phyloP scores from a whole-genome alignment of 2,329 filamentous ascomycete species.

The Xylaria sp. region DNA sequence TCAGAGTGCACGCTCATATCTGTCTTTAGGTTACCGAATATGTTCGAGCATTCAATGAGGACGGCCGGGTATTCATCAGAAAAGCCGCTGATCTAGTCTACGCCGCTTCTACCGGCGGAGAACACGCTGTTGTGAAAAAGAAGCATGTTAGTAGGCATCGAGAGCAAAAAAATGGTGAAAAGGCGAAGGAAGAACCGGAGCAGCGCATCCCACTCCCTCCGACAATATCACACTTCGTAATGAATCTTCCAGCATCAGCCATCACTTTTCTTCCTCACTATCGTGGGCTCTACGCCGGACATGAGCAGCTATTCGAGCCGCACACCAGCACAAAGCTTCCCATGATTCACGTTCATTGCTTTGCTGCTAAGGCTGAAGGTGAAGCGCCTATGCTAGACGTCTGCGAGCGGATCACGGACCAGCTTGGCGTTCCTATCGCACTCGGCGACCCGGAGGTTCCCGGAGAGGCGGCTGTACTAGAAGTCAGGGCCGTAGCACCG shows the following conservation, averaged over 20 bases:
- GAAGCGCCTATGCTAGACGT: constrained; percentile 73
- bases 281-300: constrained; percentile 81
- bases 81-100: constrained; percentile 71
- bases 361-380: constrained; percentile 82
- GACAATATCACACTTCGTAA: constrained; percentile 91
- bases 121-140: constrained; percentile 64
- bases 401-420: constrained; percentile 71
- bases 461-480: constrained; percentile 66
- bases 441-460: constrained; percentile 60
- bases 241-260: constrained; percentile 94
- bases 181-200: constrained; percentile 47
- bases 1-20: constrained; percentile 26
- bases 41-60: constrained; percentile 81
- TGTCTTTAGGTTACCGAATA: constrained; percentile 67
- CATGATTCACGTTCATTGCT: constrained; percentile 93
- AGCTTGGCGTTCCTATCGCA: constrained; percentile 68
- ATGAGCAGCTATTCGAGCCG: constrained; percentile 72
- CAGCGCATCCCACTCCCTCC: constrained; percentile 68
- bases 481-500: constrained; percentile 88
- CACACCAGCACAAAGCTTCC: constrained; percentile 72
- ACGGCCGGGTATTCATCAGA: constrained; percentile 84
- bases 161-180: constrained; percentile 43
- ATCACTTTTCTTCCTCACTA: constrained; percentile 82
- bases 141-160: constrained; percentile 59
- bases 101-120: constrained; percentile 59